Base-by-base conservation (phyloP, 2,329 filamentous ascomycete genomes). In the Stagonosporopsis chrysanthemi region DNA sequence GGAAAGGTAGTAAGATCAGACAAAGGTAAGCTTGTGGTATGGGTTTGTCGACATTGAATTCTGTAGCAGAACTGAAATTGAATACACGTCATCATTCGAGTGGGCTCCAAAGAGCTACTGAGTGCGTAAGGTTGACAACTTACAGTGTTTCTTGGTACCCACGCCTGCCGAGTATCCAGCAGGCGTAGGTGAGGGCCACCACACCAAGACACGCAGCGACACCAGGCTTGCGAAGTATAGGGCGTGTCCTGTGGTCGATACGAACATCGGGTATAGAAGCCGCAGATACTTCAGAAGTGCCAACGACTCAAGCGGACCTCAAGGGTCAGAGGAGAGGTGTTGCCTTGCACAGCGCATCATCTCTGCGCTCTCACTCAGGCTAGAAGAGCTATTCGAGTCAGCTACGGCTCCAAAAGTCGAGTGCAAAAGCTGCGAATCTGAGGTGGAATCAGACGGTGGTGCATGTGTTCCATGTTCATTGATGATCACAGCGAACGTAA, bases 21-120 rank as follows among this genome's bases (percentile, higher is more conserved):
- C 80, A 77, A 73, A 82, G 82, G 82, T 84, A 84, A 82, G 81
- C 70, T 56, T 57, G 54, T 57, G 77, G 81, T 83, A 82, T 80
- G 78, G 79, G 70, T 79, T 83, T 74, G 85, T 83, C 82, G 84
- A 83, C 85, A 83, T 72, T 66, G 56, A 71, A 74, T 83, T 84
- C 83, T 84, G 83, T 84, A 86, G 83, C 83, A 86, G 83, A 86
- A 86, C 83, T 86, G 83, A 82, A 80, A 79, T 80, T 76, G 77
- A 76, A 57, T 70, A 71, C 68, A 67, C 62, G 71, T 57, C 74
- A 76, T 76, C 74, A 76, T 72, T 65, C 59, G 68, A 65, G 46
- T 17, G 19, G 23, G 35, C 31, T 53, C 36, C 8, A 22, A 35
- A 51, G 56, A 53, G 50, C 56, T 48, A 17, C 15, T 9, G 15